Evolutionary conservation across 768 basidiomycete species (phyloP).

Genomic region (Glaciozyma antarctica): DNA sequence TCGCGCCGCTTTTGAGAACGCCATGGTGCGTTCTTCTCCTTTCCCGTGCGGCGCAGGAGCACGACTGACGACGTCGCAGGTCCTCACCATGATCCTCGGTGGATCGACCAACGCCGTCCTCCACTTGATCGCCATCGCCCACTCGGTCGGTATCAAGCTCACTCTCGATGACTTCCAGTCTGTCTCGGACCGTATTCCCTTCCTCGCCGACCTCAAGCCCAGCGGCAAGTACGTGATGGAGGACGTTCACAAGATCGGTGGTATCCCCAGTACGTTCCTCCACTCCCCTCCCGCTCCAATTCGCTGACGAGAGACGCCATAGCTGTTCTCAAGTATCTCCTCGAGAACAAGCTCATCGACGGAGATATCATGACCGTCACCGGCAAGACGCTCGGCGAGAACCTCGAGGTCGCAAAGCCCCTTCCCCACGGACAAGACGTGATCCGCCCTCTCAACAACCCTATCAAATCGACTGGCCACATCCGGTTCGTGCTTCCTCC

Average conservation of each 20-base stretch:
- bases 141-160: slow-evolving; percentile 82
- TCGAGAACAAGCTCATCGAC: slow-evolving; percentile 79
- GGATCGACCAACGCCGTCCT: slow-evolving; percentile 97
- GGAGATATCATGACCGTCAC: slow-evolving; percentile 87
- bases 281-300: not conserved
- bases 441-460: slow-evolving; percentile 73
- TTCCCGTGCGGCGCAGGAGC: not conserved
- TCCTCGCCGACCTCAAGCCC: slow-evolving; percentile 92
- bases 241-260: slow-evolving; percentile 89
- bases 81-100: slow-evolving; percentile 90
- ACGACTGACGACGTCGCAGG: slow-evolving; percentile 45
- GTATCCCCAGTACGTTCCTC: slow-evolving; percentile 70
- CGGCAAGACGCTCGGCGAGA: slow-evolving; percentile 79
- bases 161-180: slow-evolving; percentile 84
- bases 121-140: slow-evolving; percentile 92
- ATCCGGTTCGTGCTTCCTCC: slow-evolving; percentile 52
- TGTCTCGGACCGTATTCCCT: slow-evolving; percentile 84
- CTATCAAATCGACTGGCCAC: slow-evolving; percentile 82
- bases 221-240: slow-evolving; percentile 99
- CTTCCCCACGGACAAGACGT: slow-evolving; percentile 63
- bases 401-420: slow-evolving; percentile 69
- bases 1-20: slow-evolving; percentile 89
- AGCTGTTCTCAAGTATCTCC: slow-evolving; percentile 61
- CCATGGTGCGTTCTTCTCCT: slow-evolving; percentile 55
- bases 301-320: not conserved